These are phyloP conservation scores for Grigorovia jiainica DNA, from an alignment of 805 yeast species.

Conservation along the genomic window DNA sequence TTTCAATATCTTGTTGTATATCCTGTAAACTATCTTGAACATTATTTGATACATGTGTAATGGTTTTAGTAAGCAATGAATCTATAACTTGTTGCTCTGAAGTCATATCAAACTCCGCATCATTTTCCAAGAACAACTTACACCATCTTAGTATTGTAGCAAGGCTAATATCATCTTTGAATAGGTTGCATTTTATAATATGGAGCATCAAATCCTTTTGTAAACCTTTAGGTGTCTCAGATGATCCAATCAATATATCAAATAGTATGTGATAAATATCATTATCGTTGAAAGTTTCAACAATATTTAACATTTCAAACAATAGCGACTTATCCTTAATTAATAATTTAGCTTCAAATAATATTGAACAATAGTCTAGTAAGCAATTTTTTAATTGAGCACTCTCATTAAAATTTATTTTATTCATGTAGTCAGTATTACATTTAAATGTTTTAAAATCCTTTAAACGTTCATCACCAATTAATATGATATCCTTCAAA, in stretches of 20 bases:
- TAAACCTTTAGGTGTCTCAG: constrained; percentile 13
- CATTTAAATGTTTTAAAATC: constrained; percentile 4
- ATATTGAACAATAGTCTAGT: constrained; percentile 15
- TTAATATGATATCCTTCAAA: neutral
- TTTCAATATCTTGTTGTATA: constrained; percentile 27
- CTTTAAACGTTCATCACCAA: neutral
- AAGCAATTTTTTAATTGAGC: constrained; percentile 14
- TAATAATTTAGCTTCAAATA: constrained; percentile 20
- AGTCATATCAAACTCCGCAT: neutral
- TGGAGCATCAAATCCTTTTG: constrained; percentile 11
- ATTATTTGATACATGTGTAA: constrained; percentile 1
- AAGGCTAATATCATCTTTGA: constrained; percentile 7
- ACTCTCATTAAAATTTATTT: constrained; percentile 2
- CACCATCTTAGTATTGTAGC: constrained; percentile 24
- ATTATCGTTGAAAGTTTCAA: constrained; percentile 7
- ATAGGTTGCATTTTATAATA: constrained; percentile 20
- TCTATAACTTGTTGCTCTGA: neutral
- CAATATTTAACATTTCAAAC: constrained; percentile 13
- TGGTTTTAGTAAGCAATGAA: neutral
- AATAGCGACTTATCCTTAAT: constrained; percentile 17
- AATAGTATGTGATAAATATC: constrained; percentile 20
- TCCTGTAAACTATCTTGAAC: constrained; percentile 2
- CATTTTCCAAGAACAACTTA: constrained; percentile 16
- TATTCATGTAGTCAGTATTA: constrained; percentile 6
- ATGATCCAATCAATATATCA: constrained; percentile 8